These are phyloP conservation scores for Flagelloscypha sp. DNA, from an alignment of 768 basidiomycete species.

Conservation along the genomic window DNA sequence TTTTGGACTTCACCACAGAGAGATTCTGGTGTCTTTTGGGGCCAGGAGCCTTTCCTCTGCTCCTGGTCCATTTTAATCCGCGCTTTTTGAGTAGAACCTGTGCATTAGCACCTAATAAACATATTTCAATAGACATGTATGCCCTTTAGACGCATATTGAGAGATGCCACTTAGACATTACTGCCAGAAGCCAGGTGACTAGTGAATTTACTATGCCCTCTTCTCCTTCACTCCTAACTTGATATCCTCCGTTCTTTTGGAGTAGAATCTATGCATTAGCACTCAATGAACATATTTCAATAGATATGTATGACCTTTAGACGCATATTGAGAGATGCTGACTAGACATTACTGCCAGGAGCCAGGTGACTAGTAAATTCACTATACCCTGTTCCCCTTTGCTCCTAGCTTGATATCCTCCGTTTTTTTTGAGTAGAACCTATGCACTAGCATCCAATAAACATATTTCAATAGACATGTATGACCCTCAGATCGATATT, in stretches of 20 bases:
- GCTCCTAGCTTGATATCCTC: too few species aligned
- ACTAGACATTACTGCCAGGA: too few species aligned
- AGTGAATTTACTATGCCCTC: too few species aligned
- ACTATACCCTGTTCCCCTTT: too few species aligned
- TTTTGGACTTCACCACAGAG: conserved; percentile 8
- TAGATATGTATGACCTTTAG: too few species aligned
- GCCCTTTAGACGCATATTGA: conserved; percentile 4
- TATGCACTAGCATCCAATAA: neutral
- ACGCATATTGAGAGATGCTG: too few species aligned
- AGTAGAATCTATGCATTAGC: too few species aligned
- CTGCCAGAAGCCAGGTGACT: neutral
- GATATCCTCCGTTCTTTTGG: too few species aligned
- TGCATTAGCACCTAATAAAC: conserved; percentile 1
- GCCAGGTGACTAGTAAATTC: too few species aligned
- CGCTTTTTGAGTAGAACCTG: neutral
- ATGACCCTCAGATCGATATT: conserved; percentile 4
- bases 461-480: conserved; percentile 1
- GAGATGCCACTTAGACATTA: conserved; percentile 3
- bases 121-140: conserved; percentile 1
- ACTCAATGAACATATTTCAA: too few species aligned
- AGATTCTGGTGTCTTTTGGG: conserved; percentile 11
- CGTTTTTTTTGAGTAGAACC: neutral
- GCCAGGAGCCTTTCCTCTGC: conserved; percentile 15
- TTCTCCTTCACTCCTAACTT: too few species aligned
- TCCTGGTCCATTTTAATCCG: neutral